Evolutionary conservation across 2,329 filamentous ascomycete species (phyloP).

Genomic region (Phialophora expanda): DNA sequence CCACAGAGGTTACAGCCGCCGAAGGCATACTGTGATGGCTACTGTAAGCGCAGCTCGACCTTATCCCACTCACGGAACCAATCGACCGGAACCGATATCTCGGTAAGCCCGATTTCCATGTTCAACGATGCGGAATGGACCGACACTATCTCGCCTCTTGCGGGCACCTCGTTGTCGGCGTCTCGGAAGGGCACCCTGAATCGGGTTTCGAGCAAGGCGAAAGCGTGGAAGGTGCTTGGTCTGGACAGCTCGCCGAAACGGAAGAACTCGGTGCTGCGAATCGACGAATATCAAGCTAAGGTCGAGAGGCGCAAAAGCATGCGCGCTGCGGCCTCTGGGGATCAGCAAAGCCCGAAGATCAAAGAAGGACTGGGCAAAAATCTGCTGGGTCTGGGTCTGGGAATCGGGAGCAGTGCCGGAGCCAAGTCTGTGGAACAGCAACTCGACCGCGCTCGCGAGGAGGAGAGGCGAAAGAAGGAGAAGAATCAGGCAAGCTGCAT

Average conservation of each 20-base stretch:
- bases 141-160: slow-evolving; percentile 28
- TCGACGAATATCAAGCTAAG: slow-evolving; percentile 36
- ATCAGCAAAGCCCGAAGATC: slow-evolving; percentile 16
- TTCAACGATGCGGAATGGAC: slow-evolving; percentile 26
- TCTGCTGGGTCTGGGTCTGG: slow-evolving; percentile 28
- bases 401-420: slow-evolving; percentile 23
- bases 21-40: slow-evolving; percentile 34
- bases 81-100: slow-evolving; percentile 29
- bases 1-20: slow-evolving; percentile 21
- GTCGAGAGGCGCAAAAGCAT: slow-evolving; percentile 34
- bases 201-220: slow-evolving; percentile 23
- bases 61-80: slow-evolving; percentile 22
- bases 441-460: slow-evolving; percentile 26
- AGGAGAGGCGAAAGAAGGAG: slow-evolving; percentile 33
- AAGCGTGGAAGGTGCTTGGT: slow-evolving; percentile 34
- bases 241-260: slow-evolving; percentile 26
- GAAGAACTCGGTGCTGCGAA: slow-evolving; percentile 32
- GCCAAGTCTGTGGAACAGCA: slow-evolving; percentile 27
- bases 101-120: slow-evolving; percentile 32
- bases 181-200: slow-evolving; percentile 15
- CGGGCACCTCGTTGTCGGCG: slow-evolving; percentile 3
- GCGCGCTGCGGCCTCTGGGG: slow-evolving; percentile 20
- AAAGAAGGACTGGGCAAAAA: slow-evolving; percentile 33
- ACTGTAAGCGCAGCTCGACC: slow-evolving; percentile 29
- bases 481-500: slow-evolving; percentile 39